phyloP scores from a whole-genome alignment of 768 basidiomycete species.

The Crassisporium funariophilum region DNA sequence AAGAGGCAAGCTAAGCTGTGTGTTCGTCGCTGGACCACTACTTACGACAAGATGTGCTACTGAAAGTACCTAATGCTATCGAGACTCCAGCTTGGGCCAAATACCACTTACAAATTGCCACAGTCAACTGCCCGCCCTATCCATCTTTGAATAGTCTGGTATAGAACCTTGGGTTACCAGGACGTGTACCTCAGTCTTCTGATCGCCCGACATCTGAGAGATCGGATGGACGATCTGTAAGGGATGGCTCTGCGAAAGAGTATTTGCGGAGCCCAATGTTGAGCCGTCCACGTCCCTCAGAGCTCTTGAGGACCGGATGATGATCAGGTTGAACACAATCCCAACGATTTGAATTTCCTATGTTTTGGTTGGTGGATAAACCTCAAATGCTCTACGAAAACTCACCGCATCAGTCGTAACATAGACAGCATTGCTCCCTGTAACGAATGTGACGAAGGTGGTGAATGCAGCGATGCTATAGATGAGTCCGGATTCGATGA shows the following conservation, averaged over 20 bases:
- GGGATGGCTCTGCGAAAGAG: not conserved
- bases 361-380: not conserved
- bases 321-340: conserved; percentile 32
- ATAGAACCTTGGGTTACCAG: not conserved
- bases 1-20: no score
- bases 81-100: no score
- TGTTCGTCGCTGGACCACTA: no score
- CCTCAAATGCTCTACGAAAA: not conserved
- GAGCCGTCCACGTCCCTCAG: not conserved
- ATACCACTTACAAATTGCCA: not conserved
- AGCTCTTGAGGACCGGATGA: conserved; percentile 20
- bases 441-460: conserved; percentile 20
- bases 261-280: not conserved
- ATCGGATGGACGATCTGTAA: conserved; percentile 3
- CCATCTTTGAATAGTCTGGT: not conserved
- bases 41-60: no score
- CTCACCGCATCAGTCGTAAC: conserved; percentile 24
- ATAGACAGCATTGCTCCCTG: conserved; percentile 25
- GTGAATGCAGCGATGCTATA: conserved; percentile 23
- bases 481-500: conserved; percentile 31
- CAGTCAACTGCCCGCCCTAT: not conserved
- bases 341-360: conserved; percentile 25
- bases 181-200: conserved; percentile 3
- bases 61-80: no score
- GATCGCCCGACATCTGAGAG: not conserved